Conservation (phyloP, 805 yeast genomes). For the Yarrowia bubula region DNA sequence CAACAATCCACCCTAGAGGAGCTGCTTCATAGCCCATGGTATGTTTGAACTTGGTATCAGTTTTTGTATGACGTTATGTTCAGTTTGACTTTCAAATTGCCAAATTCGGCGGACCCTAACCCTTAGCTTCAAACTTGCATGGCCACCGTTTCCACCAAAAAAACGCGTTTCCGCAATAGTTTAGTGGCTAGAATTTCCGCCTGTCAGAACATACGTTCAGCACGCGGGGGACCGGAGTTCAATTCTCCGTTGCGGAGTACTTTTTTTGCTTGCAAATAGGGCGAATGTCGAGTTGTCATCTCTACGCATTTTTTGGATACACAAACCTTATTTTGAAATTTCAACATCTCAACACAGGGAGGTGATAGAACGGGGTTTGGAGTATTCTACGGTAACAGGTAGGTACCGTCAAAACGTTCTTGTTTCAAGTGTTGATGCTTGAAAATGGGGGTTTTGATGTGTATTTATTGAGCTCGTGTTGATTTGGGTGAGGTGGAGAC, state of each 20-base stretch:
- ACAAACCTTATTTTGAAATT: not conserved
- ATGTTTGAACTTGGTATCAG: not conserved
- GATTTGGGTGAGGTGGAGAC: no score
- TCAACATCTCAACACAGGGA: no score
- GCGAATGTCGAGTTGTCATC: no score
- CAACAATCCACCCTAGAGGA: constrained; percentile 5
- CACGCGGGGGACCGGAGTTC: constrained; percentile 27
- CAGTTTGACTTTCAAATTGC: not conserved
- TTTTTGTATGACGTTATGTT: not conserved
- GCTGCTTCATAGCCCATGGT: not conserved
- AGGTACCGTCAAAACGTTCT: no score
- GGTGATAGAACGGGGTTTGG: no score
- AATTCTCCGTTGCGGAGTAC: constrained; percentile 24
- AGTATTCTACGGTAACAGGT: no score
- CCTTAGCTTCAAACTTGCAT: not conserved
- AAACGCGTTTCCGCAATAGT: constrained; percentile 34
- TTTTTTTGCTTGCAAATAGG: not conserved
- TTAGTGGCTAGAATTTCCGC: constrained; percentile 45
- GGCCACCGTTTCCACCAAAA: not conserved
- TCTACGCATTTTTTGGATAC: not conserved
- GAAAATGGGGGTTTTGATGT: not conserved
- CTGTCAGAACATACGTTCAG: constrained; percentile 35
- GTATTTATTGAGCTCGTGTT: not conserved
- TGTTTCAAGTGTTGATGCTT: no score
- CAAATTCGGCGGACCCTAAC: not conserved